These are phyloP conservation scores for Torulaspora globosa DNA, from an alignment of 1,139 yeast species.

Conservation along the genomic window DNA sequence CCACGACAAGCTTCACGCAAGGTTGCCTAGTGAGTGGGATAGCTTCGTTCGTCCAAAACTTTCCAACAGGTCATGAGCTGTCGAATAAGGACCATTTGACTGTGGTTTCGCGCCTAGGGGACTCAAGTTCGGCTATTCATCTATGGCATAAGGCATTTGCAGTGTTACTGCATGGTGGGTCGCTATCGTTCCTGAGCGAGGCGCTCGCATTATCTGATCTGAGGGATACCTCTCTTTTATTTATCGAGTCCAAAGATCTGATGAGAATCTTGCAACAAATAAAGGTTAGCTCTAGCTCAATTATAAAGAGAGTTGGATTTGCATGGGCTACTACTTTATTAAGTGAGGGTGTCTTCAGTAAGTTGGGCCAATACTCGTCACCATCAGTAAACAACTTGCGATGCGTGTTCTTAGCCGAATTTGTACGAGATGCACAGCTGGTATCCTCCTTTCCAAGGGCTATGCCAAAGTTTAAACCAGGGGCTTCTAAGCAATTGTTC, in stretches of 20 bases:
- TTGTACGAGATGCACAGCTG: constrained; percentile 15
- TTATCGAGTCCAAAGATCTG: constrained; percentile 15
- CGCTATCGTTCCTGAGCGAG: constrained; percentile 25
- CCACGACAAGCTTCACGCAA: constrained; percentile 47
- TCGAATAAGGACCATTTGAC: constrained; percentile 43
- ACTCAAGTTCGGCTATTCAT: constrained; percentile 26
- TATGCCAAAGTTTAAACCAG: constrained; percentile 18
- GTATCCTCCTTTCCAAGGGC: constrained; percentile 19
- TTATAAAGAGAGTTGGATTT: constrained; percentile 19
- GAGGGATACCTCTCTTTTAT: constrained; percentile 25
- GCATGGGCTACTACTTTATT: constrained; percentile 38
- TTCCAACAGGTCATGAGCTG: constrained; percentile 49
- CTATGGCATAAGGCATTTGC: constrained; percentile 37
- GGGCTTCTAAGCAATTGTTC: constrained; percentile 18
- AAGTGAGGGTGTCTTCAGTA: constrained; percentile 42
- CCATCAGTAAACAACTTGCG: constrained; percentile 35
- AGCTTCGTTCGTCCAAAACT: constrained; percentile 57
- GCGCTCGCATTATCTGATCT: constrained; percentile 1
- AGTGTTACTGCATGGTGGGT: constrained; percentile 38
- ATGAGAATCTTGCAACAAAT: constrained; percentile 7
- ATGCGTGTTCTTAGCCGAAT: constrained; percentile 41
- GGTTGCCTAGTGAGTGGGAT: constrained; percentile 59
- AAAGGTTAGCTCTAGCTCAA: background rate
- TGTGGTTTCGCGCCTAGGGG: constrained; percentile 35
- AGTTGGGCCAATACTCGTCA: constrained; percentile 28